phyloP scores from a whole-genome alignment of 2,329 filamentous ascomycete species.

The Byssoonygena ceratinophila region DNA sequence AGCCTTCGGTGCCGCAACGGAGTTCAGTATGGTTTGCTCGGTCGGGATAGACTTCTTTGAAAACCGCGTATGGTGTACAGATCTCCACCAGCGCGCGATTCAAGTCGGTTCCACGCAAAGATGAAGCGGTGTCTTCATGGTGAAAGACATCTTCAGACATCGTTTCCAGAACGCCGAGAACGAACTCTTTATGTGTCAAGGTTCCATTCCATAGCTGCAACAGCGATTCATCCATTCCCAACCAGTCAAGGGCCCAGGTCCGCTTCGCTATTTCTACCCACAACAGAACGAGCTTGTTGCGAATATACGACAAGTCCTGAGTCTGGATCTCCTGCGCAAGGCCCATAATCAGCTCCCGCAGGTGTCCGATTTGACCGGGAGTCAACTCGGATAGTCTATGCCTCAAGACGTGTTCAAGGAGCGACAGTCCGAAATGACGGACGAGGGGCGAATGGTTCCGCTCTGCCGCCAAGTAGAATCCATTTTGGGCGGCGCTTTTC shows the following conservation, averaged over 20 bases:
- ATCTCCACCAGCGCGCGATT: slow-evolving; percentile 89
- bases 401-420: slow-evolving; percentile 80
- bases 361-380: slow-evolving; percentile 52
- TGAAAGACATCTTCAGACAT: slow-evolving; percentile 91
- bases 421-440: slow-evolving; percentile 83
- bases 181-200: slow-evolving; percentile 66
- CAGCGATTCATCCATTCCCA: slow-evolving; percentile 81
- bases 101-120: slow-evolving; percentile 68
- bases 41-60: slow-evolving; percentile 65
- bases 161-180: slow-evolving; percentile 78
- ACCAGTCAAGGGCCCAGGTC: slow-evolving; percentile 86
- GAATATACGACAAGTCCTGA: slow-evolving; percentile 68
- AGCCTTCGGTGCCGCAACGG: slow-evolving; percentile 71
- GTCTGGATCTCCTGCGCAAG: slow-evolving; percentile 61
- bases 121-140: slow-evolving; percentile 76
- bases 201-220: slow-evolving; percentile 63
- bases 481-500: slow-evolving; percentile 69
- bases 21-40: slow-evolving; percentile 59
- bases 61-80: slow-evolving; percentile 67
- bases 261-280: slow-evolving; percentile 94
- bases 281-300: slow-evolving; percentile 87
- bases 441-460: slow-evolving; percentile 66
- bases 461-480: slow-evolving; percentile 71
- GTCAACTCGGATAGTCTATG: slow-evolving; percentile 71
- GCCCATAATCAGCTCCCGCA: slow-evolving; percentile 67